Evolutionary conservation across 176 grass and related monocot genomes (phyloP).

Genomic region (Aegilops speltoides): DNA sequence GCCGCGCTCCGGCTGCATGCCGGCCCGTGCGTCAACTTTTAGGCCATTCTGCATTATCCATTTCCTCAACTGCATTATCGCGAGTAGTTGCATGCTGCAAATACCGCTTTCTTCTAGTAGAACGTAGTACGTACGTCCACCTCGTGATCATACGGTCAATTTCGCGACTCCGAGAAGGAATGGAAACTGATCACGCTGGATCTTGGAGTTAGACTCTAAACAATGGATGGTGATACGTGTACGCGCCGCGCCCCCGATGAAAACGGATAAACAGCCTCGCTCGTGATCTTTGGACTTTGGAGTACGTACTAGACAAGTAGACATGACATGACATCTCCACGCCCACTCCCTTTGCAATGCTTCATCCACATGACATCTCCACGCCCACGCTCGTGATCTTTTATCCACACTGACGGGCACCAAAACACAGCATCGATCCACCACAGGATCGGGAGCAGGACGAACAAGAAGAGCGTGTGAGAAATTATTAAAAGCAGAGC

Average conservation of each 20-base stretch:
- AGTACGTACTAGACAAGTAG: background rate
- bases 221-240: background rate
- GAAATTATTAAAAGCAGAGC: conserved; percentile 1
- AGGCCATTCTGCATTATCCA: background rate
- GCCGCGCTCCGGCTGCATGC: conserved; percentile 1
- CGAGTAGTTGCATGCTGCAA: background rate
- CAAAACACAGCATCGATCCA: background rate
- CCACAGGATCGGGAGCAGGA: background rate
- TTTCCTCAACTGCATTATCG: background rate
- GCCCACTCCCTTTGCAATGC: background rate
- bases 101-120: background rate
- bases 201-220: conserved; percentile 15
- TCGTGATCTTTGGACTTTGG: background rate
- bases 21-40: background rate
- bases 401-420: background rate
- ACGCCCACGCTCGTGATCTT: background rate
- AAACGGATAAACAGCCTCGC: background rate
- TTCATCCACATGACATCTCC: background rate
- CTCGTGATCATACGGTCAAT: background rate
- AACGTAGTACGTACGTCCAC: background rate
- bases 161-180: too few species aligned
- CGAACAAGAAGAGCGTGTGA: background rate
- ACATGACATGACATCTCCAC: background rate
- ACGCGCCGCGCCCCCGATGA: background rate
- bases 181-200: background rate